Percentiles rank a stretch among this genome's conserved stretches.
phyloP scores from a whole-genome alignment of 345 rosid species.

The Limnanthes douglasii region DNA sequence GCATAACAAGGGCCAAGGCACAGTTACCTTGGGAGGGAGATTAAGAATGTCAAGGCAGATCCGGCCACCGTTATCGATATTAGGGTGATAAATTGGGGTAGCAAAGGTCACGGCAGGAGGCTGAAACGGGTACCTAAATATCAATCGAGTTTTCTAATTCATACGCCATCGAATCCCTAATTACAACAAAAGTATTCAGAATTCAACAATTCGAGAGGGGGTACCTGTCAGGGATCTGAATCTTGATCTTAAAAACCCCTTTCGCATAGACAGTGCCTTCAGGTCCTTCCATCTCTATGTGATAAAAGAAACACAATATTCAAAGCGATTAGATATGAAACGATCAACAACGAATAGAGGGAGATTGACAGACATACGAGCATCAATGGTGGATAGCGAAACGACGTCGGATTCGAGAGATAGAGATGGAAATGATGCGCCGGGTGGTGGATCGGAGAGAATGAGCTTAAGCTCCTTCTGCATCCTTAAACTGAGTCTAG shows the following conservation, averaged over 20 bases:
- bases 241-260: constrained; percentile 48
- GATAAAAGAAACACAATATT: neutral
- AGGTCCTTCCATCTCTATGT: constrained; percentile 50
- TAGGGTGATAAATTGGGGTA: constrained; percentile 75
- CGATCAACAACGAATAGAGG: neutral
- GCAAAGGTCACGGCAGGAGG: constrained; percentile 62
- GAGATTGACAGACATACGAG: constrained; percentile 23
- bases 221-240: constrained; percentile 73
- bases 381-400: constrained; percentile 43
- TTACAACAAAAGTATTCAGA: neutral
- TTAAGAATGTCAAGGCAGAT: constrained; percentile 87
- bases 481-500: constrained; percentile 54
- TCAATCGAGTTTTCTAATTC: neutral
- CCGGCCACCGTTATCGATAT: constrained; percentile 71
- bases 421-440: constrained; percentile 51
- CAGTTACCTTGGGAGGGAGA: constrained; percentile 81
- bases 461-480: constrained; percentile 81
- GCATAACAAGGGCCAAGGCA: too few relatives aligned
- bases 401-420: constrained; percentile 29
- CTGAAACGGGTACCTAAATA: constrained; percentile 69
- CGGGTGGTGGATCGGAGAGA: constrained; percentile 67
- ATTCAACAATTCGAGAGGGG: neutral
- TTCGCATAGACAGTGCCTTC: constrained; percentile 61
- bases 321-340: neutral
- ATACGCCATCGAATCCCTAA: neutral